Evolutionary conservation across 768 basidiomycete species (phyloP), one percentile per base, ranked within the genome.

Genomic region (Gymnopilus dilepis): DNA sequence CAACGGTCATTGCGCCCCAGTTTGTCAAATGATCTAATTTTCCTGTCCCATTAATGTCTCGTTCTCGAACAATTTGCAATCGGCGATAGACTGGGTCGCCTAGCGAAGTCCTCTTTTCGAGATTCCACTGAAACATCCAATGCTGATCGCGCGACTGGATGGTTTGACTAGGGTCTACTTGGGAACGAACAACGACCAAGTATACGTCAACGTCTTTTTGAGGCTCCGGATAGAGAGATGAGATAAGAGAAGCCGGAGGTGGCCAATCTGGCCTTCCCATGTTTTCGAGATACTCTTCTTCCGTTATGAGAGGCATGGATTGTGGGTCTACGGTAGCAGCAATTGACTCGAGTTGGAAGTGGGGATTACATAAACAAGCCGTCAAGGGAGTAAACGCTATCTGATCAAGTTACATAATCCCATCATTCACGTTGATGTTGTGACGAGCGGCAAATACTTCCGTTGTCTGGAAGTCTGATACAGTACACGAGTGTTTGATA

Each of bases 191-290:
- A 24, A 54, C 53, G 53, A 54, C 53, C 6, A 54, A 34, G 22
- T n/a, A 54, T 1, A 54, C 33, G 13, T 54, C 53, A 15, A 54
- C 13, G 3, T 54, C 53, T 11, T 6, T 54, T 12, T 54, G 28
- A 30, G 53, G 53, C 37, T 54, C 53, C 8, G 53, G 53, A 54
- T 54, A 54, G 22, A 54, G 53, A 17, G 38, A 54, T 12, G n/a
- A 6, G 19, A 33, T 38, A 17, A 54, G 53, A 15, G 33, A 37
- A 12, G 34, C 53, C 38, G 53, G 53, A 21, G 28, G 28, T 37
- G 53, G 53, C 53, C 53, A 54, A 15, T 37, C n/a, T 17, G 53
- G 53, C 17, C 31, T 54, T 34, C 53, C 53, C 40, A 41, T 41
- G 40, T 41, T 17, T n/a, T 41, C 40, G 7, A 41, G 15, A 41